Conservation (phyloP, 768 basidiomycete species). For the Kwoniella mangroviensis region DNA sequence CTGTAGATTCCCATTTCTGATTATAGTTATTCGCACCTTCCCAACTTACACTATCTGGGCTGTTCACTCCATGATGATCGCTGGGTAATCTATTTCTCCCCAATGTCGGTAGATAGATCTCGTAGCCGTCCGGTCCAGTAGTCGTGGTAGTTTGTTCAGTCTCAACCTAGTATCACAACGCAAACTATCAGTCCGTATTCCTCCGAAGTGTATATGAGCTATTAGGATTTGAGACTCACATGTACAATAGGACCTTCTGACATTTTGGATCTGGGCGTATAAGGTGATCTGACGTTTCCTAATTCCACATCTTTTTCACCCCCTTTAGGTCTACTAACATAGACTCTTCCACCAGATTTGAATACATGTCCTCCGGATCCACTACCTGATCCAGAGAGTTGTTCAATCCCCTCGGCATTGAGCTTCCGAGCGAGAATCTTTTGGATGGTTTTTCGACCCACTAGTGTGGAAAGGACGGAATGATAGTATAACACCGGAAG, state of each 20-base stretch:
- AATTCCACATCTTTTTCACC: constrained; percentile 4
- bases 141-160: not conserved
- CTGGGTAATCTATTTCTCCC: not conserved
- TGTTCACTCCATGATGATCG: not conserved
- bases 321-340: constrained; percentile 3
- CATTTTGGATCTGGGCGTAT: not conserved
- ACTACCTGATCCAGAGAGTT: constrained; percentile 1
- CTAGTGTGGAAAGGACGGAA: constrained; percentile 4
- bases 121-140: not conserved
- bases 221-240: not conserved
- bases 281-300: not conserved
- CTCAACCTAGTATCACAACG: not conserved
- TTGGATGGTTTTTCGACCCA: constrained; percentile 7
- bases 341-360: constrained; percentile 4
- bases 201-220: too few relatives aligned
- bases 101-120: not conserved
- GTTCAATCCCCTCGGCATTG: constrained; percentile 2
- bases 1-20: constrained; percentile 1
- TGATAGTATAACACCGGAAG: constrained; percentile 17
- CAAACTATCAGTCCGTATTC: too few relatives aligned
- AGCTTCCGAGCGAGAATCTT: constrained; percentile 4
- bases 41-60: not conserved
- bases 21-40: not conserved
- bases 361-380: not conserved
- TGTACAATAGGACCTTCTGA: not conserved